Base-by-base conservation (phyloP, 1,284 basidiomycete genomes). In the Golubevia sp. region DNA sequence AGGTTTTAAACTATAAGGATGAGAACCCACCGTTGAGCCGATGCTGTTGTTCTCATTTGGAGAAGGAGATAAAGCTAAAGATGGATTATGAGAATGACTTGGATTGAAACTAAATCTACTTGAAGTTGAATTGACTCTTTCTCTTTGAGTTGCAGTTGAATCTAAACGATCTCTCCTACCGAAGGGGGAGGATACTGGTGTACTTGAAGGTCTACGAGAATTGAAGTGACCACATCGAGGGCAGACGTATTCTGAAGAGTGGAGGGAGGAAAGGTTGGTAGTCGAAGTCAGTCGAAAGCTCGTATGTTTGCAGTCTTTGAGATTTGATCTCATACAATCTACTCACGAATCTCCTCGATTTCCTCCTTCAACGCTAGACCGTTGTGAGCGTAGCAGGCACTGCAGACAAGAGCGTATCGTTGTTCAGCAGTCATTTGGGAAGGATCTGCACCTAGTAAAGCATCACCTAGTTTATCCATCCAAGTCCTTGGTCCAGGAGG, bases 341-440 rank as follows among this genome's bases (percentile, higher is more conserved):
- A 89, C 93, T 85, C 77, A 97, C 95, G 93, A 58, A 93, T 89
- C 67, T 93, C 90, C 75, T 93, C 91, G 89, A 92, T 97, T 84
- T 92, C 88, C 64, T 89, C 90, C 83, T 94, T 92, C 66, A 91
- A 91, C 2, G 96, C 92, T 7, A 99, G 87, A 0, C 96, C 96
- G 76, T 99, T 99, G 85, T 99, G 96, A 15, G 89, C 86, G 79
- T 93, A 96, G 83, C 96, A 99, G 71, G 91, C 90, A 64, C 90
- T 89, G 84, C 96, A 99, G 50, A 99, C 97, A 61, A 99, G 88
- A 1, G 96, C 97, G 76, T 95, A 99, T 64, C 92, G 90, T 68
- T 83, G 86, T 63, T 84, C 79, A 18, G 83, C 81, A 15, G 69
- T 71, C 1, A 82, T 76, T 23, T 83, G 77, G 2, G 84, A 78